A percentile compares a stretch with the other conserved stretches of the same genome.
Conservation (phyloP, 768 basidiomycete species). For the Rhodocollybia butyracea region DNA sequence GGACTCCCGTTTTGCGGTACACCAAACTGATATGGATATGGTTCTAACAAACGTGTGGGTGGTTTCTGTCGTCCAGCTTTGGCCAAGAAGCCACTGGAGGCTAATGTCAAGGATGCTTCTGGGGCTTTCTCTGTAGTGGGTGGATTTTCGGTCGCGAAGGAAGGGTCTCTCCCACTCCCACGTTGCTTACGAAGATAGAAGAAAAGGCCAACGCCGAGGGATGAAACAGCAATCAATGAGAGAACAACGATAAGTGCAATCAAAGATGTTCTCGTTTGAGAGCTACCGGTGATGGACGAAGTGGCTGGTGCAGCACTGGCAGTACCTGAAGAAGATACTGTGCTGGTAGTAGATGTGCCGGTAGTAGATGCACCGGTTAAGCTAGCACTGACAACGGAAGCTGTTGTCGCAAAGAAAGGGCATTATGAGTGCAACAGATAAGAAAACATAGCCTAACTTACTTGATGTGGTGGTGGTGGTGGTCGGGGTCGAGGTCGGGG, state of each 20-base stretch:
- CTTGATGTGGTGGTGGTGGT: neutral
- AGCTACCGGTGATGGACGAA: neutral
- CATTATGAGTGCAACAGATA: neutral
- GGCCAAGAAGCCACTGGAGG: neutral
- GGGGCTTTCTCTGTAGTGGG: neutral
- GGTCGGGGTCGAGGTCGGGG: neutral
- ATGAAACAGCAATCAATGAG: constrained; percentile 14
- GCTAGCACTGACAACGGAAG: neutral
- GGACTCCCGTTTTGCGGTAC: neutral
- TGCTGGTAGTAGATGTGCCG: neutral
- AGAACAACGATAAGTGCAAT: constrained; percentile 16
- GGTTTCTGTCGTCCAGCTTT: constrained; percentile 1
- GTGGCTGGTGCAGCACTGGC: neutral
- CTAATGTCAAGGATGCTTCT: neutral
- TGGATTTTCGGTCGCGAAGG: neutral
- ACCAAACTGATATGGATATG: neutral
- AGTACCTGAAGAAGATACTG: neutral
- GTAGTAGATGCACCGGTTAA: neutral
- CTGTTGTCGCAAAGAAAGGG: neutral
- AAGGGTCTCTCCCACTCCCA: constrained; percentile 4
- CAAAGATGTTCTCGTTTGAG: constrained; percentile 8
- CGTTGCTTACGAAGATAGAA: constrained; percentile 15
- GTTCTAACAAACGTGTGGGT: constrained; percentile 1
- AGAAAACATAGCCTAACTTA: neutral
- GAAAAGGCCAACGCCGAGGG: constrained; percentile 14